phyloP scores from a whole-genome alignment of 116 monocot genomes.

The Trichopus zeylanicus region DNA sequence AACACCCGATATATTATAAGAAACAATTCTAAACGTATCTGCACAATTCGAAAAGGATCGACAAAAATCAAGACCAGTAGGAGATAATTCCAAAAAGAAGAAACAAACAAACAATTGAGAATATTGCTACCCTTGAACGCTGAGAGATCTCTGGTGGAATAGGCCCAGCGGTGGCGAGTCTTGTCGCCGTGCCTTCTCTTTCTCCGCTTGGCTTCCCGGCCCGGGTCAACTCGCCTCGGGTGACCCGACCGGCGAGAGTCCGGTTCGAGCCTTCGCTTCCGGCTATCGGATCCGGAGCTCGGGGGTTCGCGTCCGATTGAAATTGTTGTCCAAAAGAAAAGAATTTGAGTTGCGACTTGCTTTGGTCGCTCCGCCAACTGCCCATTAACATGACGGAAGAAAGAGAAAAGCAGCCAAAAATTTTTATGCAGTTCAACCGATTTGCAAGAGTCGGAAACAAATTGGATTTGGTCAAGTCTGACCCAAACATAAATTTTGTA shows the following conservation, averaged over 20 bases:
- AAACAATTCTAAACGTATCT: slow-evolving; percentile 52
- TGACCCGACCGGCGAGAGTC: too few relatives aligned
- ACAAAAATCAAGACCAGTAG: too few relatives aligned
- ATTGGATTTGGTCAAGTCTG: too few relatives aligned
- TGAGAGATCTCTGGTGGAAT: slow-evolving; percentile 11
- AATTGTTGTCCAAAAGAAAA: too few relatives aligned
- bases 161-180: slow-evolving; percentile 10
- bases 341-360: too few relatives aligned
- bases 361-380: too few relatives aligned
- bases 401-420: too few relatives aligned
- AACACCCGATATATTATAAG: slow-evolving; percentile 58
- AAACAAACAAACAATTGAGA: background rate
- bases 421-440: too few relatives aligned
- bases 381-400: too few relatives aligned
- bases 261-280: slow-evolving; percentile 4
- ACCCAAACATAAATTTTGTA: too few relatives aligned
- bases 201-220: background rate
- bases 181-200: background rate
- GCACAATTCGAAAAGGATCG: slow-evolving; percentile 6
- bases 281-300: background rate
- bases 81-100: too few relatives aligned
- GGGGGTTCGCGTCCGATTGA: background rate
- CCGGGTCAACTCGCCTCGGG: background rate
- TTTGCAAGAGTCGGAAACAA: too few relatives aligned
- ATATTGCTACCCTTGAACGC: background rate